Evolutionary conservation across 176 grass and related monocot species (phyloP), one percentile per base, ranked within the genome.

Genomic region (Poa pratensis): DNA sequence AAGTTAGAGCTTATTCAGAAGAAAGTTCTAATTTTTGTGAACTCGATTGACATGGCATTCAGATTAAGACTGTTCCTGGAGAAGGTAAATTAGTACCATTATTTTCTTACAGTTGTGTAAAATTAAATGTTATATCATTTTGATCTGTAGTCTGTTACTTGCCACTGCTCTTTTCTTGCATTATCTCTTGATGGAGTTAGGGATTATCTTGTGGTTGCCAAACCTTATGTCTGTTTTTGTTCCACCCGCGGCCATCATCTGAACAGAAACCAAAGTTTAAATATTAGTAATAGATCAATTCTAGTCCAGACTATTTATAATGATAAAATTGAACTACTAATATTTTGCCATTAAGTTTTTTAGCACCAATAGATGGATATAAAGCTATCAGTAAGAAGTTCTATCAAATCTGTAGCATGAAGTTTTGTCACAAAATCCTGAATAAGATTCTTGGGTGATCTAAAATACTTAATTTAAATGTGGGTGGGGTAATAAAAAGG

Each of bases 21-120:
- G 87, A 98, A 98, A 87, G 91, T 94, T 70, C 86, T 98, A 50
- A 88, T 95, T 89, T 98, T 98, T 92, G 93, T 98, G 64, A 95
- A 98, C 84, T 92, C 96, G n/a, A 94, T 98, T 86, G 96, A 98
- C 79, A 90, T 83, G 57, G 96, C 93, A 69, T 98, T 95, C 83
- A 91, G 93, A 90, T 83, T 95, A 83, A 93, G 90, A 69, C 64
- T 95, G 58, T 94, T 95, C 81, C 79, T 98, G 35, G 96, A 98
- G 51, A 95, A 98, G 96, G 96, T 98, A 89, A 85, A 53, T 43
- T 86, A 26, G 20, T 37, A 73, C 61, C 34, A 61, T 22, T 75
- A 18, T 57, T 32, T 75, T 79, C 15, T 60, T 35, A 57, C 1
- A n/a, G 5, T 75, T 66, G 32, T 57, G 19, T 61, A n/a, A 22